phyloP scores from a whole-genome alignment of 768 basidiomycete species.

The Leucocoprinus leucothites region DNA sequence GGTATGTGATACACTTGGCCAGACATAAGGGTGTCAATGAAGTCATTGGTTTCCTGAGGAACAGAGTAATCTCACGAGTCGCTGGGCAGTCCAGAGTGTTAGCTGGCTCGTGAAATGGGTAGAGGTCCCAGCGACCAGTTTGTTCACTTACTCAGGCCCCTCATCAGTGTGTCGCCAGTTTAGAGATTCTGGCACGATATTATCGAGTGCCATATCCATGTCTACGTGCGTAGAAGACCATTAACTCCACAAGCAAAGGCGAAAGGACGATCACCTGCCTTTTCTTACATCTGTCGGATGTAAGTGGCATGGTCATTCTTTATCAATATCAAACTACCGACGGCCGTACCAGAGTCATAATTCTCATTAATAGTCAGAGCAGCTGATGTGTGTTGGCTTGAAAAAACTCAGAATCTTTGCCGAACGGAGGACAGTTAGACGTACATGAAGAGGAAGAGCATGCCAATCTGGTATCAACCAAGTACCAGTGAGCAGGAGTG shows the following conservation, averaged over 20 bases:
- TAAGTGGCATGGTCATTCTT: constrained; percentile 18
- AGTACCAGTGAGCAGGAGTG: background rate
- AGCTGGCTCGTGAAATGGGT: background rate
- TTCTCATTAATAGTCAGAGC: constrained; percentile 89
- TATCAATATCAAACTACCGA: constrained; percentile 19
- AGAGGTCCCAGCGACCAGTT: background rate
- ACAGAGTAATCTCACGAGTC: constrained; percentile 63
- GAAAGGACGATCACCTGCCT: constrained; percentile 16
- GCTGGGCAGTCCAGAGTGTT: constrained; percentile 31
- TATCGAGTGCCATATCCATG: constrained; percentile 94
- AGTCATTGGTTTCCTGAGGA: background rate
- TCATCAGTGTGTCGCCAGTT: constrained; percentile 88
- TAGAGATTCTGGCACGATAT: constrained; percentile 79
- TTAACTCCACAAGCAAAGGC: background rate
- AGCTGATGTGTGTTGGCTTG: constrained; percentile 66
- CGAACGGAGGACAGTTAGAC: constrained; percentile 20
- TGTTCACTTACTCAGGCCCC: constrained; percentile 74
- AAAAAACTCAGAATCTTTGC: background rate
- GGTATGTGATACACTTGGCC: constrained; percentile 78
- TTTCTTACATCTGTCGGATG: constrained; percentile 29
- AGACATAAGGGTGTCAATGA: background rate
- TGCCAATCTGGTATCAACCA: constrained; percentile 60
- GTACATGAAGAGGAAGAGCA: constrained; percentile 87
- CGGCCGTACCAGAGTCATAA: constrained; percentile 63
- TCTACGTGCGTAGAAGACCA: constrained; percentile 40